Evolutionary conservation across 1,284 basidiomycete species (phyloP), one percentile per base, ranked within the genome.

Genomic region (Flammula alnicola): DNA sequence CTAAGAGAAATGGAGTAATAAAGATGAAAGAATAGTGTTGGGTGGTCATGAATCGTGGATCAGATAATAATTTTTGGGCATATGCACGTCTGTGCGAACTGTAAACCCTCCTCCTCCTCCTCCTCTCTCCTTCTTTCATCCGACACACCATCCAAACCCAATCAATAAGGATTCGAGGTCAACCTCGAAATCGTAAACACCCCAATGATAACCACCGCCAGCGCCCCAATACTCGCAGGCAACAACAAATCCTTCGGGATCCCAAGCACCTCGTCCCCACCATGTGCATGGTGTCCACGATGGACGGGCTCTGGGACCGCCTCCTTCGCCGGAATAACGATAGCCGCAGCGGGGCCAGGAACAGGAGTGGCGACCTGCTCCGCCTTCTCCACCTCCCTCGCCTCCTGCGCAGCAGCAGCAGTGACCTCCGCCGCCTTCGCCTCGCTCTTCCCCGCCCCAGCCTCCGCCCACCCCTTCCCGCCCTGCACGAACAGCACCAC

Each of bases 401-500:
- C 71, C 52, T 86, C 83, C 58, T 84, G 74, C 44, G 80, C 79
- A 8, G 77, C n/a, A n/a, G n/a, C n/a, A n/a, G n/a, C n/a, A n/a
- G n/a, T n/a, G n/a, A n/a, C 61, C 50, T 84, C 81, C 27, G 76
- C 74, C 0, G 77, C 77, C 59, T 80, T 83, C 26, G 71, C 76
- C 54, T 83, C 83, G 46, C 75, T 78, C 69, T 81, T 82, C 47
- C 77, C 78, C 1, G 77, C 75, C 42, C 77, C 75, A 32, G 82
- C 82, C 32, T 88, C 84, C 19, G 82, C 81, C 97, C 97, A 99
- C 9, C 88, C 88, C 63, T 87, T 90, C 5, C 95, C 95, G 30
- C 97, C 97, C 61, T 94, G 89, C 19, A 99, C 78, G 60, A 91
- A 84, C 33, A 99, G 74, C 11, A 99, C 92, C 22, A 99, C 96